Conservation (phyloP, 2,329 filamentous ascomycete species). For the Botrytis paeoniae region DNA sequence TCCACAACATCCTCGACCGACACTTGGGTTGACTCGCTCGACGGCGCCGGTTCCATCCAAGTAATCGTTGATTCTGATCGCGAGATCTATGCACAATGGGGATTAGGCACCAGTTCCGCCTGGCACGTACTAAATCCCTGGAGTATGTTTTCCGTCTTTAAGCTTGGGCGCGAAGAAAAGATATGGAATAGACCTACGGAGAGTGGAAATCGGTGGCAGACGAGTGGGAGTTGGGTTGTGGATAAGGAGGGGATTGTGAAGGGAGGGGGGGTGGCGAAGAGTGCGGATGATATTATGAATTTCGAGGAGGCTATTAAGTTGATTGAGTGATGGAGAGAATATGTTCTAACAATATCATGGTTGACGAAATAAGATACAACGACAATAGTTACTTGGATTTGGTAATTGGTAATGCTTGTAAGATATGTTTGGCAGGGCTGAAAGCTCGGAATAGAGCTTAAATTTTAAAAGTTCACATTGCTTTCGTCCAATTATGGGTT, state of each 20-base stretch:
- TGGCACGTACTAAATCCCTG: slow-evolving; percentile 62
- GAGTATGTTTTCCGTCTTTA: slow-evolving; percentile 55
- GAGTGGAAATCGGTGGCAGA: slow-evolving; percentile 68
- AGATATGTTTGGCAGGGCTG: background rate
- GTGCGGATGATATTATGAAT: slow-evolving; percentile 53
- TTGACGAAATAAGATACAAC: background rate
- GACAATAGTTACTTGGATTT: background rate
- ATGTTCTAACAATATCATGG: background rate
- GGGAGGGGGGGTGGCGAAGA: slow-evolving; percentile 49
- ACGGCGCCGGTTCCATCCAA: slow-evolving; percentile 44
- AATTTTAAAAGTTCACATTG: background rate
- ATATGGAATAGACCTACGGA: slow-evolving; percentile 65
- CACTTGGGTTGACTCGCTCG: slow-evolving; percentile 33
- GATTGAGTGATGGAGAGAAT: slow-evolving; percentile 32
- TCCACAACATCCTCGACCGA: slow-evolving; percentile 55
- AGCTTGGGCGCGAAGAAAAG: slow-evolving; percentile 57
- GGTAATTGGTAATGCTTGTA: background rate
- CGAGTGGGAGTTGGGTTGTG: slow-evolving; percentile 60
- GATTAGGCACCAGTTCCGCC: slow-evolving; percentile 54
- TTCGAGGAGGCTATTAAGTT: slow-evolving; percentile 44
- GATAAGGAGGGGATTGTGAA: slow-evolving; percentile 51
- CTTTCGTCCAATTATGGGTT: background rate
- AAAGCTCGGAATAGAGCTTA: background rate
- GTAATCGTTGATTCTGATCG: slow-evolving; percentile 60
- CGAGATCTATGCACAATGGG: slow-evolving; percentile 62